Evolutionary conservation across 139 green algal species (phyloP).

Genomic region (Chlorella ohadii): DNA sequence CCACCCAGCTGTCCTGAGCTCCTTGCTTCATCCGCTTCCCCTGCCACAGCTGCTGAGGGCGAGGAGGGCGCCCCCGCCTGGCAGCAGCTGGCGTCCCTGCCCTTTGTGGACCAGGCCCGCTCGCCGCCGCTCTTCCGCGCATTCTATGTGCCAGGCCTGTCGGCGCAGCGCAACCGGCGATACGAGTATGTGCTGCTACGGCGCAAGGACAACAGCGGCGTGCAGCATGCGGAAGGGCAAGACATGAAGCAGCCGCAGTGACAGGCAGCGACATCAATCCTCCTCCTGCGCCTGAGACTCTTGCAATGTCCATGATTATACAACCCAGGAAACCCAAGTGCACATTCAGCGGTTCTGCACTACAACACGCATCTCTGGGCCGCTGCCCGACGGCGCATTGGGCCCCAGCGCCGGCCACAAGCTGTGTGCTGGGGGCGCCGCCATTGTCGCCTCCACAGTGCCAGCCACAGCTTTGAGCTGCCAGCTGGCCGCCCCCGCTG

Average conservation of each 20-base stretch:
- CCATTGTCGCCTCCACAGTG: neutral
- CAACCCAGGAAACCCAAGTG: too few species aligned
- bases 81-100: slow-evolving; percentile 26
- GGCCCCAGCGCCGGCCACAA: neutral
- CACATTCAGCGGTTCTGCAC: neutral
- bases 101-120: slow-evolving; percentile 46
- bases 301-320: too few species aligned
- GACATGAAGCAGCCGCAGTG: too few species aligned
- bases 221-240: too few species aligned
- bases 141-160: slow-evolving; percentile 64
- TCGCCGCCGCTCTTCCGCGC: slow-evolving; percentile 52
- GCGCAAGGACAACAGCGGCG: neutral
- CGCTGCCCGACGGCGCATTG: neutral
- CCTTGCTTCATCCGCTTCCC: neutral
- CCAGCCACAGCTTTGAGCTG: neutral
- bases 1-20: neutral
- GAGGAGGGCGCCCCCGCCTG: slow-evolving; percentile 15
- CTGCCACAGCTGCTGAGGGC: neutral
- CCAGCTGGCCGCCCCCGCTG: neutral
- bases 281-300: too few species aligned
- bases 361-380: neutral
- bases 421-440: neutral
- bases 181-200: slow-evolving; percentile 50
- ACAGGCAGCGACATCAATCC: too few species aligned
- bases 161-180: slow-evolving; percentile 20